Base-by-base conservation (phyloP, 805 yeast genomes). In the Yarrowia bubula region DNA sequence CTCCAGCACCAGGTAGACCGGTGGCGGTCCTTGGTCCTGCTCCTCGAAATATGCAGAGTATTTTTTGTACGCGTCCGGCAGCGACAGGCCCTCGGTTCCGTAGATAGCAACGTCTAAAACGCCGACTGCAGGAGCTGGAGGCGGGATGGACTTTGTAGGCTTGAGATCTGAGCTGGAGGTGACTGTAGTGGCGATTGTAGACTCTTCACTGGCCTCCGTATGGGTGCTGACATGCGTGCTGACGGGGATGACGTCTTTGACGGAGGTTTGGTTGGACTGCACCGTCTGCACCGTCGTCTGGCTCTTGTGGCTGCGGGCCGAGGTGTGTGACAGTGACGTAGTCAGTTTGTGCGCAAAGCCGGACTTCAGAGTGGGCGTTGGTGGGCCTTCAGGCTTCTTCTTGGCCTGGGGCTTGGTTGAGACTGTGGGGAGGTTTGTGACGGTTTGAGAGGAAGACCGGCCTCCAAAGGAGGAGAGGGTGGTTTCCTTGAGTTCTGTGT, bases 1-100 rank as follows among this genome's bases (percentile, higher is more conserved):
- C 76, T 95, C 99, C 50, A 95, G 81, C 1, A 96, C 91, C 72
- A 92, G 83, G 75, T 90, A 90, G 43, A 95, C 82, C 67, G 96
- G 81, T 14, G 95, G 84, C 70, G 64, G 60, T 13, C 28, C 33
- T 18, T 51, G 22, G 60, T 38, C 44, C 11, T 51, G 60, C n/a
- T 51, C 60, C 17, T 51, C 60, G 39, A 38, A 51, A 35, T 51
- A 51, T 51, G 60, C 42, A 38, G 58, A 31, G 11, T 51, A 51
- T 38, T 51, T 51, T 28, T 51, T 39, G 35, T 51, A 51, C 1
- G 60, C 44, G 14, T 51, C 60, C 1, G 60, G 46, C 10, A 51
- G 44, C n/a, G 60, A 38, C 60, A 38, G 44, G 44, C 60, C 60
- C n/a, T 51, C 44, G 11, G 60, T 51, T n/a, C 37, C 60, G 15